Conservation (phyloP, 2,329 filamentous ascomycete genomes). For the Neofusicoccum parvum region DNA sequence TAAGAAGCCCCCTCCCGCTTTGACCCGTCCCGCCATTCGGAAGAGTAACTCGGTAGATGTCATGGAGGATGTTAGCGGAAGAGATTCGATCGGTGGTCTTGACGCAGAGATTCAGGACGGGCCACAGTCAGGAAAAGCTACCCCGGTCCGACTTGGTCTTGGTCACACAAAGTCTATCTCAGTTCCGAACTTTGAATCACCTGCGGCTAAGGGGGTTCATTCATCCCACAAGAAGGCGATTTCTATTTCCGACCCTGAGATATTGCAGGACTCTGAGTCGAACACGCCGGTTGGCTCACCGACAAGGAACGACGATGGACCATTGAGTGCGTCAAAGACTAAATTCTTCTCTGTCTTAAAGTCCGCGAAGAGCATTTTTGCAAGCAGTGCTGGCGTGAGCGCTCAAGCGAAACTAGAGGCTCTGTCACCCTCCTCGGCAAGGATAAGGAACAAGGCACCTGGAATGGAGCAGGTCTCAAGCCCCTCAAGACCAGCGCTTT, state of each 20-base stretch:
- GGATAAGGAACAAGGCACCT: background rate
- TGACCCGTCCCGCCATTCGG: slow-evolving; percentile 52
- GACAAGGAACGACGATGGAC: slow-evolving; percentile 67
- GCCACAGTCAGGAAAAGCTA: background rate
- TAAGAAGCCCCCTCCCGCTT: slow-evolving; percentile 34
- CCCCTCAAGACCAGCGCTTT: slow-evolving; percentile 26
- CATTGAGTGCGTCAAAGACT: slow-evolving; percentile 88
- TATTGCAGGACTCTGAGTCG: slow-evolving; percentile 44
- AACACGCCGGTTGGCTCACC: slow-evolving; percentile 63
- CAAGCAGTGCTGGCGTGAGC: slow-evolving; percentile 66
- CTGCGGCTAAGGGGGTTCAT: slow-evolving; percentile 38
- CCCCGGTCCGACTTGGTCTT: slow-evolving; percentile 38
- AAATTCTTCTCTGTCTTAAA: slow-evolving; percentile 90
- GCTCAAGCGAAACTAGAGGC: slow-evolving; percentile 61
- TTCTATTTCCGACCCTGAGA: slow-evolving; percentile 46
- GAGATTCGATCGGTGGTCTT: slow-evolving; percentile 32
- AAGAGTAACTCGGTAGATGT: slow-evolving; percentile 66
- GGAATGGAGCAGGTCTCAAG: slow-evolving; percentile 39
- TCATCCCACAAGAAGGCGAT: slow-evolving; percentile 58
- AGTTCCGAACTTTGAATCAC: slow-evolving; percentile 60
- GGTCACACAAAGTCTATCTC: slow-evolving; percentile 66
- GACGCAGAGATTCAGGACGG: background rate
- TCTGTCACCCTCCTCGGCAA: slow-evolving; percentile 34
- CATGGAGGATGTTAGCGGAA: slow-evolving; percentile 59
- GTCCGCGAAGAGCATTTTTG: slow-evolving; percentile 82